phyloP scores from a whole-genome alignment of 805 yeast genomes.

The Priceomyces carsonii region DNA sequence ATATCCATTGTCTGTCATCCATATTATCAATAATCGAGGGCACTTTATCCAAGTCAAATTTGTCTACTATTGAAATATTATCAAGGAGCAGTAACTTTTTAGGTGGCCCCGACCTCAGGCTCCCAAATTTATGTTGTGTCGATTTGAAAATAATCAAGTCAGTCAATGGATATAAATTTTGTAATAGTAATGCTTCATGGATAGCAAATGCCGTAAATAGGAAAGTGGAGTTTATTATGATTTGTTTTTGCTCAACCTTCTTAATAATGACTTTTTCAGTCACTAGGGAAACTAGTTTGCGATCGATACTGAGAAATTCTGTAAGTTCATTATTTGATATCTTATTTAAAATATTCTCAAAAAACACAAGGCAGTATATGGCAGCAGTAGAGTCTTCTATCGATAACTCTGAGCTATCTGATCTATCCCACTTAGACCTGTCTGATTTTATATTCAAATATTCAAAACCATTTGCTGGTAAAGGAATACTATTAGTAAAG shows the following conservation, averaged over 20 bases:
- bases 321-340: constrained; percentile 11
- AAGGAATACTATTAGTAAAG: constrained; percentile 13
- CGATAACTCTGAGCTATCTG: constrained; percentile 2
- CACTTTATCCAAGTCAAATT: constrained; percentile 20
- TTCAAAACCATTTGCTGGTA: constrained; percentile 17
- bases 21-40: constrained; percentile 12
- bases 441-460: constrained; percentile 8
- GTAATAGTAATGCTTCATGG: constrained; percentile 24
- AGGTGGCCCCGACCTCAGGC: no score
- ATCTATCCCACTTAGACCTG: constrained; percentile 12
- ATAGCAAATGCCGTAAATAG: constrained; percentile 32
- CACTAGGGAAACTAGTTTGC: constrained; percentile 7
- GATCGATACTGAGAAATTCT: constrained; percentile 2
- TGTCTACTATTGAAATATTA: constrained; percentile 20
- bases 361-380: constrained; percentile 12
- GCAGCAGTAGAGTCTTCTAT: constrained; percentile 9
- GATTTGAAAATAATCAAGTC: constrained; percentile 38
- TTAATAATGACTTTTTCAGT: constrained; percentile 5
- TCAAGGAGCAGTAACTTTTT: constrained; percentile 13
- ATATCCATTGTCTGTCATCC: constrained; percentile 24
- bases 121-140: constrained; percentile 17
- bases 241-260: constrained; percentile 18
- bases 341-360: constrained; percentile 12
- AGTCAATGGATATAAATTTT: constrained; percentile 19
- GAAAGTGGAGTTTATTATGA: constrained; percentile 34